Evolutionary conservation across 129 eudicot species (phyloP).

Genomic region (Tagetes erecta): DNA sequence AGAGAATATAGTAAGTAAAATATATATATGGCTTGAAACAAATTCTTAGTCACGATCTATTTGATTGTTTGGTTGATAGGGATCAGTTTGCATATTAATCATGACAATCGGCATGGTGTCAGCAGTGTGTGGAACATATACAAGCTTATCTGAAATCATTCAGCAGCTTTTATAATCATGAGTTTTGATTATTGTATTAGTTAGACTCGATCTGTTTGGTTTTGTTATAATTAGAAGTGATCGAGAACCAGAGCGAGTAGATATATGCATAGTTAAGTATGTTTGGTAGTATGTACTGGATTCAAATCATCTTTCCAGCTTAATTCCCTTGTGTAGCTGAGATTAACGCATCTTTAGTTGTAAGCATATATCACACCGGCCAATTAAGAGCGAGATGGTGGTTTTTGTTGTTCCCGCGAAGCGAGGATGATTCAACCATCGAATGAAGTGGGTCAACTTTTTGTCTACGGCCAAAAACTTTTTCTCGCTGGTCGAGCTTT

Average conservation of each 20-base stretch:
- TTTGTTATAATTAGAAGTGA: background rate
- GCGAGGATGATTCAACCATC: too few species aligned
- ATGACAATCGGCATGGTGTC: conserved; percentile 56
- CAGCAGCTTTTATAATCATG: conserved; percentile 34
- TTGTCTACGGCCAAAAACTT: too few species aligned
- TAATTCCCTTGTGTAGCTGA: too few species aligned
- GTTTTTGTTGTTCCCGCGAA: too few species aligned
- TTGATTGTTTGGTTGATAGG: conserved; percentile 36
- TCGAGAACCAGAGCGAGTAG: background rate
- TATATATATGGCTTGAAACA: too few species aligned
- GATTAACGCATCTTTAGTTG: too few species aligned
- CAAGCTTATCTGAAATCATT: conserved; percentile 55
- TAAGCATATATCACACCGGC: too few species aligned
- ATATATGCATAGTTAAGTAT: background rate
- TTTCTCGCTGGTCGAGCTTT: too few species aligned
- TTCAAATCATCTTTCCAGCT: background rate
- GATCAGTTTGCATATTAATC: conserved; percentile 43
- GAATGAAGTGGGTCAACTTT: too few species aligned
- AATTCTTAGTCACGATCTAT: too few species aligned
- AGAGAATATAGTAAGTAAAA: background rate
- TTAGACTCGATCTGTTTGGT: too few species aligned
- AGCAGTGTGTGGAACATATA: conserved; percentile 62
- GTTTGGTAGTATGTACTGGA: background rate
- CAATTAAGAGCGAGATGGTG: too few species aligned
- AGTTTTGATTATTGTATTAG: conserved; percentile 11